Base-by-base conservation (phyloP, 441 rosid genomes). In the Euphorbia corollata region DNA sequence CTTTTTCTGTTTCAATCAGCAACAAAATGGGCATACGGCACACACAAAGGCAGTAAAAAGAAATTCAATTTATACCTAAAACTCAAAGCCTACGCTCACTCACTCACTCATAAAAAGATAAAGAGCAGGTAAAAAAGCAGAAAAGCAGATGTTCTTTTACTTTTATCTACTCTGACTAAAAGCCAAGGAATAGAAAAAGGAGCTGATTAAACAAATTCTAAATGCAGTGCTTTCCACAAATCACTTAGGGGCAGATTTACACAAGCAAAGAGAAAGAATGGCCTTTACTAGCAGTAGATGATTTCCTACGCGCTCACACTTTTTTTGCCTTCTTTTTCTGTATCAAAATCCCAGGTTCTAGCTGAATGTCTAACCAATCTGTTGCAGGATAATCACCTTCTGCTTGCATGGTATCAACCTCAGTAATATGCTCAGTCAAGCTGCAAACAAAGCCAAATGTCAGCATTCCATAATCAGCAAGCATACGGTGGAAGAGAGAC, bases 321-420 rank as follows among this genome's bases (percentile, higher is more conserved):
- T 79, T 82, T 75, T 85, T 84, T 16, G 80, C 80, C 80, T 79
- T 86, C 80, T 72, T 87, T 72, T 86, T 85, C 70, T 63, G 41
- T 74, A 81, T 84, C 57, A 2, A 77, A 53, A 23, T 22, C 18
- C 76, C 67, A 71, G 69, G 55, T 47, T 67, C 77, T 22, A 45
- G 76, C 71, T 54, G 77, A 55, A 66, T 53, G 60, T 72, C 62
- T 10, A 64, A 59, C 73, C 74, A 68, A 68, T 83, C 81, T 34
- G 61, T 70, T 20, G 68, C 75, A 65, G 63, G 73, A 62, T 61
- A 69, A 63, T 61, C 48, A 59, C 12, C 48, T 66, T 81, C 78
- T 27, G 74, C 58, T 70, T 41, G 23, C 34, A 60, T 74, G 70
- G 61, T 59, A 32, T 54, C 65, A 69, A 64, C 72, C 74, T 66